Base-by-base conservation (phyloP, 129 eudicot species). In the Chrysanthemum lavandulifolium region DNA sequence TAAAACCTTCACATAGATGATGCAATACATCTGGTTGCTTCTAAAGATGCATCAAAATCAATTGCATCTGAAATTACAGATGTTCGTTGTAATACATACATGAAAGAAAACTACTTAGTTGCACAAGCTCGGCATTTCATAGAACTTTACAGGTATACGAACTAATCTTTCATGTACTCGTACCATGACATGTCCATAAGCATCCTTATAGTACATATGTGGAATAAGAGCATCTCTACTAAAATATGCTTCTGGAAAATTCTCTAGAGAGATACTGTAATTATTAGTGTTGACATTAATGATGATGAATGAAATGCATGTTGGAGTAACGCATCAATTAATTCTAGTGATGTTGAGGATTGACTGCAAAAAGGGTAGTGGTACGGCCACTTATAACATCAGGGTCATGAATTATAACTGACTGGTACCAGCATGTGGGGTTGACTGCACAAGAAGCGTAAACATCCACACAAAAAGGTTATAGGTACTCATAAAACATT, bases 381-480 rank as follows among this genome's bases (percentile, higher is more conserved):
- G 66, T 19, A 40, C 18, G 40, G 75, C 43, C 66, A 21, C 43
- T 36, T 18, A 58, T 43, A 43, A 57, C 56, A 40, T 43, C 18
- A 72, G 48, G 47, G 45, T 21, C 67, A 13, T 49, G 10, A 56
- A 9, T 23, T 55, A 71, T 58, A 59, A 47, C 57, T 43, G 59
- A 72, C 67, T 18, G 58, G 59, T 10, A 60, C 67, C 76, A 72
- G 18, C 59, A 14, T 59, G 59, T 59, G 59, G 45, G 75, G 45
- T 72, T 45, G 68, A 27, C 56, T 50, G 21, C 62, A 73, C 54
- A 63, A 31, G 52, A 16, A 50, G 29, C 23, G 2, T 63, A 63
- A 13, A 50, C 51, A 27, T 61, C 61, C 69, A 10, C 76, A 73
- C 25, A n/a, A 61, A 10, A 57, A 61, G 62, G 11, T 63, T 23